Conservation (phyloP, 371 early-diverging fungal genomes). For the Mortierella polycephala region DNA sequence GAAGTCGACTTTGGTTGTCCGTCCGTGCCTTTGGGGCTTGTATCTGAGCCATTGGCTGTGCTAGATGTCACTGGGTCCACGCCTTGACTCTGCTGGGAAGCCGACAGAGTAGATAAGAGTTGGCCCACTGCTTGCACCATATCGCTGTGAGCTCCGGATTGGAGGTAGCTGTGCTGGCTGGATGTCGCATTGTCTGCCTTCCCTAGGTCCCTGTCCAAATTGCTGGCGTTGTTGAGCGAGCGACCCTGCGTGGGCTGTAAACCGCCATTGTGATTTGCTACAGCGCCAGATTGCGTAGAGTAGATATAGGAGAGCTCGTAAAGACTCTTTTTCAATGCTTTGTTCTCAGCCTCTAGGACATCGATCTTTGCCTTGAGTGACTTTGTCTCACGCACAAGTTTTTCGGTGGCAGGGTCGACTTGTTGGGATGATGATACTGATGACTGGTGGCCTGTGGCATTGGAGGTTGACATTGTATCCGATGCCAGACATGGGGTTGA, state of each 20-base stretch:
- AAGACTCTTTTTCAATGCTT: slow-evolving; percentile 83
- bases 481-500: neutral
- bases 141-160: slow-evolving; percentile 9
- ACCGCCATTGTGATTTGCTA: slow-evolving; percentile 1
- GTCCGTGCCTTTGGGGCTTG: slow-evolving; percentile 16
- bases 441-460: slow-evolving; percentile 34
- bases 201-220: neutral
- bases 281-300: slow-evolving; percentile 57
- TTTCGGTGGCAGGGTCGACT: slow-evolving; percentile 60
- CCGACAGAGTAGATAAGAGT: slow-evolving; percentile 33
- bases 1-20: slow-evolving; percentile 30
- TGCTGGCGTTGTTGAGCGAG: slow-evolving; percentile 4
- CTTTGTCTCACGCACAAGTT: slow-evolving; percentile 76
- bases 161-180: neutral
- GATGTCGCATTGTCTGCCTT: slow-evolving; percentile 1
- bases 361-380: slow-evolving; percentile 83
- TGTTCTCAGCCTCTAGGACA: slow-evolving; percentile 85
- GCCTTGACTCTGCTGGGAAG: slow-evolving; percentile 26
- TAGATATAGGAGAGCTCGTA: slow-evolving; percentile 85
- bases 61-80: slow-evolving; percentile 14
- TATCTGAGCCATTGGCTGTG: slow-evolving; percentile 15
- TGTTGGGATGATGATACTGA: slow-evolving; percentile 41
- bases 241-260: slow-evolving; percentile 27
- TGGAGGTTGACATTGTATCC: slow-evolving; percentile 39
- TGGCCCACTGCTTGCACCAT: slow-evolving; percentile 39